Evolutionary conservation across 805 yeast genomes (phyloP), one percentile per base, ranked within the genome.

Genomic region (Lipomyces starkeyi): DNA sequence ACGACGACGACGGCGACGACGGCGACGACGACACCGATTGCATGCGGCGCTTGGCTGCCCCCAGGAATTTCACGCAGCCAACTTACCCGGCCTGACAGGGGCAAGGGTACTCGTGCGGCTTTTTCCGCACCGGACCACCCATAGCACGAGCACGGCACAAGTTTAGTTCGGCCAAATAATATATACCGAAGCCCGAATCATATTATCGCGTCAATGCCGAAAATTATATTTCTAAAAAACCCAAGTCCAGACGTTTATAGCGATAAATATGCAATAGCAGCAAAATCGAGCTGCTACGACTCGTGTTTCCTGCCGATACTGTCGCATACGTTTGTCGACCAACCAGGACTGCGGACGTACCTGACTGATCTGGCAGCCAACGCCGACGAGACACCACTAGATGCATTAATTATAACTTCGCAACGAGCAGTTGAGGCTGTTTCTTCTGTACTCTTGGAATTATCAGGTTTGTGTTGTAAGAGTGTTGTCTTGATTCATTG

Each of bases 351-450:
- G 2, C 74, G 82, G 2, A 70, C 74, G 0, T 83, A 83, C 61
- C 78, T 92, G 11, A 22, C 29, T 9, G 58, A 55, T 11, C 20
- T 60, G 14, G 27, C 56, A 14, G 25, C 55, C 5, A 74, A 74
- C 1, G 81, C 86, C 4, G 74, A 75, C 0, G 6, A 35, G 17
- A 20, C 57, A 27, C 56, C 63, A 7, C 13, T 17, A 7, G 74
- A 75, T 2, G 85, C 88, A 0, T 78, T 92, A 49, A 89, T 94
- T 9, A 87, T 94, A 3, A 93, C 98, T 0, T 90, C 97, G 1
- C 98, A 94, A 76, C 78, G 98, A 71, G 97, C 97, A 1, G 97
- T 93, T 0, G 97, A 93, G 73, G 88, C 91, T 4, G 78, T 92
- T 13, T 85, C 85, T 35, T 22, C 56, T 1, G 75, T 73, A 4